A percentile compares a stretch with the other conserved stretches of the same genome.
phyloP scores from a whole-genome alignment of 164 flowering plant species.

The Hamamelis virginiana region DNA sequence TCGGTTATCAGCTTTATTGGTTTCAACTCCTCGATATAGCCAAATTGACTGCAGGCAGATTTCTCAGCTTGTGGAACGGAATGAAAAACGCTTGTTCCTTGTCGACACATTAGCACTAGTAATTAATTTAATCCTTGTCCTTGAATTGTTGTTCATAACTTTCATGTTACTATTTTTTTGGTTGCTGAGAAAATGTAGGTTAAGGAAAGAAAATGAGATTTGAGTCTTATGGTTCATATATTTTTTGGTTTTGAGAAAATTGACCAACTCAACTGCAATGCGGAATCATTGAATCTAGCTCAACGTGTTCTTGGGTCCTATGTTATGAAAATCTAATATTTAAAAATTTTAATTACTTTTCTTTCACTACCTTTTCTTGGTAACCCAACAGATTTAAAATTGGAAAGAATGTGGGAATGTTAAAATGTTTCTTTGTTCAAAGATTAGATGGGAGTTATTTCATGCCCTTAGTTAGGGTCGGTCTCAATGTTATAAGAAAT shows the following conservation, averaged over 20 bases:
- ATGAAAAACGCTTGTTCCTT: conserved; percentile 43
- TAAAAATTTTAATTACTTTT: too few relatives aligned
- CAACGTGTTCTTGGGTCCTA: too few relatives aligned
- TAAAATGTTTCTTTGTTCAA: too few relatives aligned
- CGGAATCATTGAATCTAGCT: too few relatives aligned
- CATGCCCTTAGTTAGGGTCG: too few relatives aligned
- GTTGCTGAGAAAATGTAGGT: neutral
- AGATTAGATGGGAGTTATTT: too few relatives aligned
- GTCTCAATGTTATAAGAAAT: too few relatives aligned
- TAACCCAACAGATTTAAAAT: too few relatives aligned
- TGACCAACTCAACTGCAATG: neutral
- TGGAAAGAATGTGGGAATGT: too few relatives aligned
- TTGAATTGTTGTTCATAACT: neutral
- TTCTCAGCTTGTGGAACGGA: conserved; percentile 37
- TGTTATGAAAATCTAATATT: too few relatives aligned
- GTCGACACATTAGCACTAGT: conserved; percentile 56
- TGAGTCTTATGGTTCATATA: too few relatives aligned
- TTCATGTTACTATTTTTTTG: neutral
- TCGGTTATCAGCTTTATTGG: neutral
- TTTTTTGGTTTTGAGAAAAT: neutral
- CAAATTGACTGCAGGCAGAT: conserved; percentile 22
- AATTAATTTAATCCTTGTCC: conserved; percentile 7
- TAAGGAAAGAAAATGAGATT: neutral
- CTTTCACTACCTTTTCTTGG: too few relatives aligned
- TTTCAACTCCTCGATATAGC: conserved; percentile 10